These are phyloP conservation scores for Penicillium sp. DNA, from an alignment of 2,329 filamentous ascomycete genomes.

Conservation along the genomic window DNA sequence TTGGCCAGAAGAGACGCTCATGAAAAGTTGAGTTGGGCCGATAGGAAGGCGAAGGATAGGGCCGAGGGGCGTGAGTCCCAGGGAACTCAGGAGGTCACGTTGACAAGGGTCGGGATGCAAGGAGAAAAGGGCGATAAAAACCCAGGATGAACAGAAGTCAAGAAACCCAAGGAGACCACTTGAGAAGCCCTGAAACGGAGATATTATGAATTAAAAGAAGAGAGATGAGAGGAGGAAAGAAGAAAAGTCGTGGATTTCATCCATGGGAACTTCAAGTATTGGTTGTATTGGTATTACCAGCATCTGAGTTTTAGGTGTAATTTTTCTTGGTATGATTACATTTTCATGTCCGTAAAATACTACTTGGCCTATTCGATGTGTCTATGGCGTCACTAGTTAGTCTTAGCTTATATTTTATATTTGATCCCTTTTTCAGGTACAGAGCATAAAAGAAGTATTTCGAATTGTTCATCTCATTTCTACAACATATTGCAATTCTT, in stretches of 20 bases:
- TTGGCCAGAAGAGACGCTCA: slow-evolving; percentile 8
- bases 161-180: slow-evolving; percentile 13
- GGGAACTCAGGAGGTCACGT: slow-evolving; percentile 25
- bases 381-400: slow-evolving; percentile 30
- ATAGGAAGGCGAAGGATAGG: slow-evolving; percentile 10
- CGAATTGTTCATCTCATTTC: not conserved
- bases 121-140: slow-evolving; percentile 23
- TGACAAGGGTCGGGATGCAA: slow-evolving; percentile 29
- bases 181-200: not conserved
- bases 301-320: slow-evolving; percentile 5
- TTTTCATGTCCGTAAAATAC: no score
- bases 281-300: slow-evolving; percentile 29
- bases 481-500: not conserved
- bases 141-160: slow-evolving; percentile 11
- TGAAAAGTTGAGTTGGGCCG: slow-evolving; percentile 7
- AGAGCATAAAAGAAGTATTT: not conserved
- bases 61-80: slow-evolving; percentile 9
- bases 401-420: not conserved
- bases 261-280: slow-evolving; percentile 8
- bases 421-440: not conserved
- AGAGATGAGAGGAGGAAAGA: slow-evolving; percentile 16
- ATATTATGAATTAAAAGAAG: slow-evolving; percentile 14
- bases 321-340: not conserved
- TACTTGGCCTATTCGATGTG: not conserved
- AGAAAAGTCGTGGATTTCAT: slow-evolving; percentile 12